Conservation (phyloP, 164 flowering plant genomes). For the Malania oleifera region DNA sequence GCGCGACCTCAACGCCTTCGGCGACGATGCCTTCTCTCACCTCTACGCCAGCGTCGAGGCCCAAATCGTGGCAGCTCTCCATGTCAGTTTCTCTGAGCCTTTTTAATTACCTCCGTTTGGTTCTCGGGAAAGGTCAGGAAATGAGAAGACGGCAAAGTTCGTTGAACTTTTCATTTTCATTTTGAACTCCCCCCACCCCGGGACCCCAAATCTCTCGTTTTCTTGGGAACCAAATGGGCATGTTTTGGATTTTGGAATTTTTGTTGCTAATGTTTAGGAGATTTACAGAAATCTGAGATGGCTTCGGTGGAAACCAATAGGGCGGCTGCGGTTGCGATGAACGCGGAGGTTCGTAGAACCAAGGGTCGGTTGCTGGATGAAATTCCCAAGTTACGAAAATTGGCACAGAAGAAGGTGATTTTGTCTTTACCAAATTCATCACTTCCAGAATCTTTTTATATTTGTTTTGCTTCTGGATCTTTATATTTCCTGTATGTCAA, state of each 20-base stretch:
- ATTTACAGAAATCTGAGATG: constrained; percentile 45
- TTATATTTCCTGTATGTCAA: too few relatives aligned
- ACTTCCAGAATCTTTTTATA: not conserved
- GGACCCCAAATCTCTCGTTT: too few relatives aligned
- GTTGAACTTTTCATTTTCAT: not conserved
- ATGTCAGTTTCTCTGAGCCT: constrained; percentile 16
- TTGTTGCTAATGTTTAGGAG: not conserved
- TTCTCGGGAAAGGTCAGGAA: not conserved
- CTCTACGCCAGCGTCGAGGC: constrained; percentile 41
- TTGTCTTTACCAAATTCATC: not conserved
- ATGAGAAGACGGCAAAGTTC: not conserved
- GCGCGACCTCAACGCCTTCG: constrained; percentile 33
- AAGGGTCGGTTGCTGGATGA: constrained; percentile 57
- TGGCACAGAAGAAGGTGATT: constrained; percentile 52
- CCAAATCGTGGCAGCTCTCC: constrained; percentile 39
- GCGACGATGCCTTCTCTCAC: constrained; percentile 45
- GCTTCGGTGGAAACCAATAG: constrained; percentile 41
- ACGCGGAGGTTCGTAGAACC: constrained; percentile 56
- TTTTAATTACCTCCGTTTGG: not conserved
- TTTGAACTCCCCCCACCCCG: too few relatives aligned
- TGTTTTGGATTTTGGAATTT: not conserved
- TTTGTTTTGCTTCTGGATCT: too few relatives aligned
- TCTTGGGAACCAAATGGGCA: not conserved
- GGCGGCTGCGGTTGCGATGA: constrained; percentile 50
- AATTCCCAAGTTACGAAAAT: constrained; percentile 45